Conservation (phyloP, 2,329 filamentous ascomycete species). For the Xylariaceae sp. region DNA sequence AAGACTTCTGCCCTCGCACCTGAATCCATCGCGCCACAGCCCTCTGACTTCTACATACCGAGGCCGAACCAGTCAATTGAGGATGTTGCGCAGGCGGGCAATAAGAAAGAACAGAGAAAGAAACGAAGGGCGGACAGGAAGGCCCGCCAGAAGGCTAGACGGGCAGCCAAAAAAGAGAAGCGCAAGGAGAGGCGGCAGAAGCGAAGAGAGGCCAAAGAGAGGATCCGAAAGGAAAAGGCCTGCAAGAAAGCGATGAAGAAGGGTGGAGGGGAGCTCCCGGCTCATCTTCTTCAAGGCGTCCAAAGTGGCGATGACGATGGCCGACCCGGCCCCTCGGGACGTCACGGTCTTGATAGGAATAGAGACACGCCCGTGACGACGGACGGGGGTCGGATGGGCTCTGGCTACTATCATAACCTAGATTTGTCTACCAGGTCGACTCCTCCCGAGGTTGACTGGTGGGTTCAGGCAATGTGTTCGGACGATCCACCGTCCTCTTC, state of each 20-base stretch:
- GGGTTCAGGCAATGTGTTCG: constrained; percentile 14
- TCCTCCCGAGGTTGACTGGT: constrained; percentile 14
- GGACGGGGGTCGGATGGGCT: constrained; percentile 7
- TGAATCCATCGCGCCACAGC: background rate
- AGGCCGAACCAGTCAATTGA: background rate
- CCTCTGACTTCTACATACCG: constrained; percentile 6
- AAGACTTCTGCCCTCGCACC: constrained; percentile 12
- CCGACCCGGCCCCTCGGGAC: constrained; percentile 7
- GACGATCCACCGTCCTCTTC: background rate
- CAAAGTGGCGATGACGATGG: constrained; percentile 9
- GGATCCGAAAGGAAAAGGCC: constrained; percentile 19
- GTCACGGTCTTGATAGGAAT: constrained; percentile 28
- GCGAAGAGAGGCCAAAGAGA: constrained; percentile 20
- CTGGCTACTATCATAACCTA: background rate
- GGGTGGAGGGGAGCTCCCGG: constrained; percentile 20
- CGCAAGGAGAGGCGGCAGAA: constrained; percentile 22
- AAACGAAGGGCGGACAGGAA: constrained; percentile 20
- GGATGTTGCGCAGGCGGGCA: background rate
- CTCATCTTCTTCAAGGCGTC: constrained; percentile 13
- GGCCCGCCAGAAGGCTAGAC: constrained; percentile 14
- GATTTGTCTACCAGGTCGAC: background rate
- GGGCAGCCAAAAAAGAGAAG: constrained; percentile 19
- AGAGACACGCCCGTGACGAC: constrained; percentile 25
- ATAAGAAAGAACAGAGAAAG: constrained; percentile 19
- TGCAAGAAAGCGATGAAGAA: constrained; percentile 20